Conservation (phyloP, 495 filamentous ascomycete species). For the Lasiosphaeria ovina region DNA sequence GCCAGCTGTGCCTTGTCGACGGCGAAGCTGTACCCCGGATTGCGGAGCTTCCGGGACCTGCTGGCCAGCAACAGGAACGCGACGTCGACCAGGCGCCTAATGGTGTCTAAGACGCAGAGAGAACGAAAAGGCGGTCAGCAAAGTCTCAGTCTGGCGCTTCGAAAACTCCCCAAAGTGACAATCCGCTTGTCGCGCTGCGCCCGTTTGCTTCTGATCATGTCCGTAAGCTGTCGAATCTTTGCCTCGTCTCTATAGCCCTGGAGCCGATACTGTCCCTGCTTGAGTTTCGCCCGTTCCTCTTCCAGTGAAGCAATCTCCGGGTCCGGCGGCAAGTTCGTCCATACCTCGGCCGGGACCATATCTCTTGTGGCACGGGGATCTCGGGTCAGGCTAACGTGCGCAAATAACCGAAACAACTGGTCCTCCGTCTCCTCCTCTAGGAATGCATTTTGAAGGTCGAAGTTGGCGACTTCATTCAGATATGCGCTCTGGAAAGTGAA, state of each 20-base stretch:
- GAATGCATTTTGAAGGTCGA: constrained; percentile 23
- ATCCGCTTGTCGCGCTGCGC: background rate
- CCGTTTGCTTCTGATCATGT: background rate
- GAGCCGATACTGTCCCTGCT: constrained; percentile 18
- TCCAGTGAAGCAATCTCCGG: constrained; percentile 24
- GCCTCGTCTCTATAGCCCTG: constrained; percentile 9
- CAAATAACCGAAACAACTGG: constrained; percentile 16
- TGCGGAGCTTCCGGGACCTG: constrained; percentile 43
- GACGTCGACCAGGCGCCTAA: constrained; percentile 62
- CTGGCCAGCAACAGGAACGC: constrained; percentile 65
- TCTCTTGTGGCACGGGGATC: constrained; percentile 22
- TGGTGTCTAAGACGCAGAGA: constrained; percentile 48
- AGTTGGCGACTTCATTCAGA: constrained; percentile 18
- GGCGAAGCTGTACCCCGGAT: constrained; percentile 54
- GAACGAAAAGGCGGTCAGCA: no score
- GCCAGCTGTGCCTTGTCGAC: constrained; percentile 64
- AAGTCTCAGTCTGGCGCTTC: no score
- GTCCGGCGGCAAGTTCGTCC: constrained; percentile 15
- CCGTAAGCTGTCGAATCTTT: background rate
- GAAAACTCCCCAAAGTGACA: no score
- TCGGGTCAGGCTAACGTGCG: constrained; percentile 28
- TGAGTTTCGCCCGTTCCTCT: constrained; percentile 19
- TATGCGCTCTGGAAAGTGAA: constrained; percentile 17
- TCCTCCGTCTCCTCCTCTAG: constrained; percentile 15
- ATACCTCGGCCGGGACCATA: constrained; percentile 24